A percentile compares a stretch with the other conserved stretches of the same genome.
Conservation (phyloP, 169 alveolate species). For the Plasmodium vivax region DNA sequence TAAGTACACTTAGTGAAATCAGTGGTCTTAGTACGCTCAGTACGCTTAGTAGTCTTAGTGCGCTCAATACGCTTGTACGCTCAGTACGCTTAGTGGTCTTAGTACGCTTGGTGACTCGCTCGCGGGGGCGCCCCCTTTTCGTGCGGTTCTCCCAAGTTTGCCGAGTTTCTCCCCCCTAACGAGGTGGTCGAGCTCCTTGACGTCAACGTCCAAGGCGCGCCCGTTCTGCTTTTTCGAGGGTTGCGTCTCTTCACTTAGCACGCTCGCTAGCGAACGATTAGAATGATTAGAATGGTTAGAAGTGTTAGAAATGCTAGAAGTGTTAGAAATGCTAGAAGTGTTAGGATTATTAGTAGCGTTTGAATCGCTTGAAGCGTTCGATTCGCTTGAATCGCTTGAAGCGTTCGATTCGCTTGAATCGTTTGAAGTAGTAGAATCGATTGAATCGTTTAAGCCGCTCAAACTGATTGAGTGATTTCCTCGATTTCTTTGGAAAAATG, state of each 20-base stretch:
- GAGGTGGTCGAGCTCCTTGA: not conserved
- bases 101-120: not conserved
- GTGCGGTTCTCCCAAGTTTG: not conserved
- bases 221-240: not conserved
- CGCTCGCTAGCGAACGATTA: not conserved
- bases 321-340: too few species aligned
- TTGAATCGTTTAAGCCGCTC: too few species aligned
- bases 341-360: not conserved
- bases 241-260: not conserved
- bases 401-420: not conserved
- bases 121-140: not conserved
- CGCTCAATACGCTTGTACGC: too few species aligned
- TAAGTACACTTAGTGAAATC: too few species aligned
- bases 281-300: too few species aligned
- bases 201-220: not conserved
- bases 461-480: not conserved
- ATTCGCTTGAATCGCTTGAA: not conserved
- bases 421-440: not conserved
- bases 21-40: not conserved
- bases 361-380: not conserved
- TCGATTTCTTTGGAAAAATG: not conserved
- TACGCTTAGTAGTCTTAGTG: not conserved
- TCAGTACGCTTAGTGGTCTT: not conserved
- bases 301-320: too few species aligned
- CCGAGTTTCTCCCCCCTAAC: not conserved